phyloP scores from a whole-genome alignment of 192 early-diverging fungal species.

The Entophlyctis luteolus region DNA sequence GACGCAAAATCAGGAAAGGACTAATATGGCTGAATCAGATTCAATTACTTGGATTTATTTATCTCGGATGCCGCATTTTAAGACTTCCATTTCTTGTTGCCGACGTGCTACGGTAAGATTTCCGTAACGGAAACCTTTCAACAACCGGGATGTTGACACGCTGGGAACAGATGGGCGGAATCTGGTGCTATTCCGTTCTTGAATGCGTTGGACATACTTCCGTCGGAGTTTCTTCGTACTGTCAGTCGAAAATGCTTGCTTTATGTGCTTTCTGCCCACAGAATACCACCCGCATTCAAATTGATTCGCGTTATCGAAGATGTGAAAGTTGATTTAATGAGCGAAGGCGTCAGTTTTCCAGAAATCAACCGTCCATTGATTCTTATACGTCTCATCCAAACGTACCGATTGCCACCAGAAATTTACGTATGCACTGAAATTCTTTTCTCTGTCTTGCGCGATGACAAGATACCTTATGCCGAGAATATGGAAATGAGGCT shows the following conservation, averaged over 20 bases:
- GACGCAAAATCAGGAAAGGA: not conserved
- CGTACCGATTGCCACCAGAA: not conserved
- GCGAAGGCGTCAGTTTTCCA: not conserved
- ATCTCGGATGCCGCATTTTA: conserved; percentile 13
- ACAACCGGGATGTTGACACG: not conserved
- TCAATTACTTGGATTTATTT: conserved; percentile 8
- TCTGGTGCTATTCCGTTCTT: conserved; percentile 5
- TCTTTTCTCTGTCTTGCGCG: not conserved
- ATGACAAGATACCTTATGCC: not conserved
- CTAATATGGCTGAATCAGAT: not conserved
- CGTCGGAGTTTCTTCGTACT: not conserved
- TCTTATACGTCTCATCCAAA: conserved; percentile 1
- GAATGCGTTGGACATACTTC: conserved; percentile 13
- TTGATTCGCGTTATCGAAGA: too few species aligned
- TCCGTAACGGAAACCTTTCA: not conserved
- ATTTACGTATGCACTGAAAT: conserved; percentile 10
- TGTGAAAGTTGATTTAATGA: too few species aligned
- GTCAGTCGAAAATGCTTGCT: too few species aligned
- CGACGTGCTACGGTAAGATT: conserved; percentile 6
- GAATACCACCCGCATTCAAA: too few species aligned
- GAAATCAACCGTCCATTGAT: conserved; percentile 9
- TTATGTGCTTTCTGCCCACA: too few species aligned
- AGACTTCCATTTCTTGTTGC: conserved; percentile 7
- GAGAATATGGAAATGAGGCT: not conserved
- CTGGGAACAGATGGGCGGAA: conserved; percentile 9